Evolutionary conservation across 192 early-diverging fungal species (phyloP).

Genomic region (Linderina pennispora): DNA sequence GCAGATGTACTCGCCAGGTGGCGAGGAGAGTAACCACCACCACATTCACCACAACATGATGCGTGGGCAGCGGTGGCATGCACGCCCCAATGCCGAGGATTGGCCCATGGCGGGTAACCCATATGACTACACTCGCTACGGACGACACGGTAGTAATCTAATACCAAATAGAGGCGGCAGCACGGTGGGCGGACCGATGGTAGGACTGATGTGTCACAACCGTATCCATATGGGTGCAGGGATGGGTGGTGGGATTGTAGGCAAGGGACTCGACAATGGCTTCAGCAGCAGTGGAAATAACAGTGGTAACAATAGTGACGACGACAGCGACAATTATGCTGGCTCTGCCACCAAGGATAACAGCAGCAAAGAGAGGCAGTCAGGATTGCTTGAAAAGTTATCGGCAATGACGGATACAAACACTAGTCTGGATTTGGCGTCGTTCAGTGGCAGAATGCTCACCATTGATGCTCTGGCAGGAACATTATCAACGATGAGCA

Average conservation of each 20-base stretch:
- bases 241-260: too few relatives aligned
- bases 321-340: slow-evolving; percentile 3
- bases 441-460: neutral
- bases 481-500: slow-evolving; percentile 6
- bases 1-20: too few relatives aligned
- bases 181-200: slow-evolving; percentile 2
- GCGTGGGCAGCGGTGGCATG: slow-evolving; percentile 35
- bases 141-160: slow-evolving; percentile 6
- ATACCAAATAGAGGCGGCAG: slow-evolving; percentile 10
- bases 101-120: slow-evolving; percentile 38
- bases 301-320: slow-evolving; percentile 9
- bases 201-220: slow-evolving; percentile 16
- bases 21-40: too few relatives aligned
- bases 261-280: slow-evolving; percentile 3
- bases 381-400: neutral
- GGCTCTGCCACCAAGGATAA: too few relatives aligned
- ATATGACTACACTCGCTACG: slow-evolving; percentile 19
- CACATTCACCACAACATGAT: too few relatives aligned
- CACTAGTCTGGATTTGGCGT: neutral
- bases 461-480: neutral
- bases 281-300: slow-evolving; percentile 8
- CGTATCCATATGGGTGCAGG: slow-evolving; percentile 20
- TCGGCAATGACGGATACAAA: neutral
- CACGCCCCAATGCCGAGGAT: slow-evolving; percentile 22
- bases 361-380: too few relatives aligned